Evolutionary conservation across 495 filamentous ascomycete genomes (phyloP).

Genomic region (Penicilliopsis zonata): DNA sequence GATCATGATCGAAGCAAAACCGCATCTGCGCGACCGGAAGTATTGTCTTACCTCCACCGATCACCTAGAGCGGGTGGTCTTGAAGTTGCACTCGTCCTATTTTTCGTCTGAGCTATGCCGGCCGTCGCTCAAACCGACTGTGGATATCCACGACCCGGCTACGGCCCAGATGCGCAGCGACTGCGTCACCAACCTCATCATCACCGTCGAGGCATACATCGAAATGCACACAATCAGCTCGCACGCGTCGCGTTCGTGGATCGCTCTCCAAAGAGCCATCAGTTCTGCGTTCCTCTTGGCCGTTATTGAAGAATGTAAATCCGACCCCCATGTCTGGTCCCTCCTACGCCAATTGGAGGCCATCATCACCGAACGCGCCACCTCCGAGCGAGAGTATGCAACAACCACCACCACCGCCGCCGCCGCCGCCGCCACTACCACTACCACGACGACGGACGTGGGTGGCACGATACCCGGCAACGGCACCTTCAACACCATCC

Average conservation of each 20-base stretch:
- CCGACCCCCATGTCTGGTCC: constrained; percentile 24
- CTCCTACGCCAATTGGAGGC: constrained; percentile 27
- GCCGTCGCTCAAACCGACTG: constrained; percentile 36
- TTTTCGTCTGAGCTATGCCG: constrained; percentile 48
- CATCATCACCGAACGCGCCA: constrained; percentile 33
- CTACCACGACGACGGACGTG: constrained; percentile 11
- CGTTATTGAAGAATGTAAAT: constrained; percentile 31
- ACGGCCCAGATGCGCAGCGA: constrained; percentile 32
- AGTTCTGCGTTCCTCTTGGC: constrained; percentile 35
- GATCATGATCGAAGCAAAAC: constrained; percentile 39
- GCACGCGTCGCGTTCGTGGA: constrained; percentile 34
- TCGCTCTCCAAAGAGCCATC: constrained; percentile 34
- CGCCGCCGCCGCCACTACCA: constrained; percentile 4
- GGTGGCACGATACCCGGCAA: constrained; percentile 4
- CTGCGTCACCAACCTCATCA: constrained; percentile 28
- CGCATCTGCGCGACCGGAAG: constrained; percentile 37
- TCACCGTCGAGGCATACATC: constrained; percentile 33
- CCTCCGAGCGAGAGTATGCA: constrained; percentile 13
- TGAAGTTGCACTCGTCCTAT: constrained; percentile 48
- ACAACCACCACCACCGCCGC: constrained; percentile 4
- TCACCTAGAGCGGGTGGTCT: constrained; percentile 41
- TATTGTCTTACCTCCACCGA: constrained; percentile 35
- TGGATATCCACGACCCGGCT: constrained; percentile 20
- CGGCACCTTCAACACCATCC: constrained; percentile 18
- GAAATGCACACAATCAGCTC: constrained; percentile 34